phyloP scores from a whole-genome alignment of 2,329 filamentous ascomycete species.

The Neocatenulostroma microsporum region DNA sequence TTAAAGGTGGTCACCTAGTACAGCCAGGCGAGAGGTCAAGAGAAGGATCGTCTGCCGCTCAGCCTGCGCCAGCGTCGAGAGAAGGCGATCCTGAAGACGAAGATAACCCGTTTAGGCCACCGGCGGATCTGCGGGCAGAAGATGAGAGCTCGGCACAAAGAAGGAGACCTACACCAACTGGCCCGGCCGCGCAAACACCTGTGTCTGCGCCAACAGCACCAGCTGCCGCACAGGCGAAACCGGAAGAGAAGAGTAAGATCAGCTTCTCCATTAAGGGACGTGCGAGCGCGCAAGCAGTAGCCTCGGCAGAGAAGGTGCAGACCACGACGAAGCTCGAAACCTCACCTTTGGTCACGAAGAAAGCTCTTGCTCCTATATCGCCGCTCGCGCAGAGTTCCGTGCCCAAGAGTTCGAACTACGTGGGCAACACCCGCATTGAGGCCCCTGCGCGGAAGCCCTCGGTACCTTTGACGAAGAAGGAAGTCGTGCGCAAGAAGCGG shows the following conservation, averaged over 20 bases:
- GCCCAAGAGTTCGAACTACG: conserved; percentile 28
- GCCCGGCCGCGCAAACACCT: conserved; percentile 7
- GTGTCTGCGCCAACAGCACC: conserved; percentile 16
- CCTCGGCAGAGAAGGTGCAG: conserved; percentile 26
- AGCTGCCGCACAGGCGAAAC: conserved; percentile 36
- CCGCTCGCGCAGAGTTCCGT: conserved; percentile 21
- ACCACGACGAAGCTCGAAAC: conserved; percentile 19
- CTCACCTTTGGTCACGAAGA: conserved; percentile 42
- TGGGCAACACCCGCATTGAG: conserved; percentile 26
- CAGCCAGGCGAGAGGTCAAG: conserved; percentile 24
- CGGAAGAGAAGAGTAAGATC: conserved; percentile 58
- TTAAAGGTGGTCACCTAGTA: conserved; percentile 44
- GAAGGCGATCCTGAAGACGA: conserved; percentile 43
- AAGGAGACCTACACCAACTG: conserved; percentile 13
- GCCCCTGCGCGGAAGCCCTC: conserved; percentile 12
- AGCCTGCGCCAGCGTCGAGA: conserved; percentile 25
- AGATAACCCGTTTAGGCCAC: conserved; percentile 55
- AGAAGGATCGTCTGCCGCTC: conserved; percentile 22
- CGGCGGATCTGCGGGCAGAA: conserved; percentile 58
- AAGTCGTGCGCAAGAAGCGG: conserved; percentile 59
- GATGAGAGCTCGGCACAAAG: conserved; percentile 44
- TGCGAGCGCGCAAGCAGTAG: conserved; percentile 44
- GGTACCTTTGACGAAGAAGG: conserved; percentile 31
- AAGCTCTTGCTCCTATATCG: conserved; percentile 28
- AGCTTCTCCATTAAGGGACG: conserved; percentile 87